Conservation (phyloP, 75 land plant species). For the Ceratopteris richardii region DNA sequence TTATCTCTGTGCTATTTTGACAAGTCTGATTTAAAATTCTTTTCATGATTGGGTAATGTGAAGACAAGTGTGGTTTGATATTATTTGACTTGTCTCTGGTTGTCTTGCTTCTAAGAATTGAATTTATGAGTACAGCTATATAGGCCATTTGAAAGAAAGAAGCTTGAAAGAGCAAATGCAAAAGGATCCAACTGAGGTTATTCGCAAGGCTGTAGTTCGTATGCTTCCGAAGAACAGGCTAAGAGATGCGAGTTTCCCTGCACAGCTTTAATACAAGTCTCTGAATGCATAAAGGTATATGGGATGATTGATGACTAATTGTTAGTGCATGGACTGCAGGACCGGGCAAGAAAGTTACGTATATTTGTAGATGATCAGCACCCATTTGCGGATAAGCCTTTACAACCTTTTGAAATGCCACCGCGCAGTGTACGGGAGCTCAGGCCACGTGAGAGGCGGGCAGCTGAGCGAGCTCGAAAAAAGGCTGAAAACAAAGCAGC, state of each 20-base stretch:
- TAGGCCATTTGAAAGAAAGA: conserved; percentile 85
- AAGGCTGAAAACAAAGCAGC: conserved; percentile 33
- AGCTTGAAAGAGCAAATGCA: conserved; percentile 74
- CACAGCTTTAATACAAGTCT: not conserved
- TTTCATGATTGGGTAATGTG: too few relatives aligned
- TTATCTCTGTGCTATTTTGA: too few relatives aligned
- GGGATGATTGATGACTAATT: too few relatives aligned
- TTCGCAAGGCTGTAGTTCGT: conserved; percentile 89
- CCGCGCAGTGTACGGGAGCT: conserved; percentile 67
- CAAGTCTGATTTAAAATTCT: too few relatives aligned
- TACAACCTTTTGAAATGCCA: conserved; percentile 75
- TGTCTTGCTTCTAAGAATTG: not conserved
- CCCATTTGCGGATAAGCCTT: conserved; percentile 67
- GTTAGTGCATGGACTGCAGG: too few relatives aligned
- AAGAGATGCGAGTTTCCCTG: conserved; percentile 61
- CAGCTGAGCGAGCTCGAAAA: conserved; percentile 63
- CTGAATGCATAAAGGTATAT: too few relatives aligned
- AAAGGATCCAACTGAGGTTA: conserved; percentile 83
- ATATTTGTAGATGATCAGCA: conserved; percentile 69
- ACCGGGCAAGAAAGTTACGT: conserved; percentile 76
- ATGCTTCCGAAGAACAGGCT: conserved; percentile 93
- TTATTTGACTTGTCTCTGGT: too few relatives aligned
- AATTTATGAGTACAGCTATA: conserved; percentile 58
- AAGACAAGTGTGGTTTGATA: too few relatives aligned
- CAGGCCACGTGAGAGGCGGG: conserved; percentile 73